These are phyloP conservation scores for Hypoxylon sp. DNA, from an alignment of 2,329 filamentous ascomycete genomes.

Conservation along the genomic window DNA sequence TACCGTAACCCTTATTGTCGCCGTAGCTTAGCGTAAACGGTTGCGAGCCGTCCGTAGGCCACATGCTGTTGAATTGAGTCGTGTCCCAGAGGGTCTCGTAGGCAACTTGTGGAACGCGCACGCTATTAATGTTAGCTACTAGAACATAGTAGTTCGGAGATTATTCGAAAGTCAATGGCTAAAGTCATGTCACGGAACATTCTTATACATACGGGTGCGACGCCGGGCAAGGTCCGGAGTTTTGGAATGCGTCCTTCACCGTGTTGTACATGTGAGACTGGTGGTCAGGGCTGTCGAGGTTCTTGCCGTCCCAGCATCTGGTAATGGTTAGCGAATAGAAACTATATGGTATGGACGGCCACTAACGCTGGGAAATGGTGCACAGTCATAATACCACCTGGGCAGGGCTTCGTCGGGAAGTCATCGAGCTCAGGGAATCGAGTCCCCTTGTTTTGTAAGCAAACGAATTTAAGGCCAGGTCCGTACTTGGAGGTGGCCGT, in stretches of 20 bases:
- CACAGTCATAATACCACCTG: constrained; percentile 60
- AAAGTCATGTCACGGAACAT: background rate
- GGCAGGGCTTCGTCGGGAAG: constrained; percentile 58
- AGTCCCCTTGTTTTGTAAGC: constrained; percentile 58
- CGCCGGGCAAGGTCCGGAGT: constrained; percentile 56
- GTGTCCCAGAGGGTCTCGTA: constrained; percentile 64
- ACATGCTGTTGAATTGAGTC: constrained; percentile 57
- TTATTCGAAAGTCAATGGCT: background rate
- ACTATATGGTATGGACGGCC: background rate
- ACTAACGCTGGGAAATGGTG: constrained; percentile 59
- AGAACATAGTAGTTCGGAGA: background rate
- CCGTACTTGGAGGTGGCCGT: constrained; percentile 54
- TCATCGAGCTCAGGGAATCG: constrained; percentile 59
- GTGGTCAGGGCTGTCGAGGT: constrained; percentile 57
- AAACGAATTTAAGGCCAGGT: constrained; percentile 59
- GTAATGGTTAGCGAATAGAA: constrained; percentile 16
- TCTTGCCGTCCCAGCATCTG: constrained; percentile 63
- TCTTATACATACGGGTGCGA: constrained; percentile 54
- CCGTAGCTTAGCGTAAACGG: constrained; percentile 53
- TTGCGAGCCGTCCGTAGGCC: constrained; percentile 55
- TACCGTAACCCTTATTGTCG: constrained; percentile 55
- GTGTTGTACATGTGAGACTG: constrained; percentile 55
- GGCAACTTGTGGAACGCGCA: constrained; percentile 60
- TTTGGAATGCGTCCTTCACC: constrained; percentile 51
- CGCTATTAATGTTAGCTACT: constrained; percentile 12